These are phyloP conservation scores for Cystobasidium pallidum DNA, from an alignment of 1,284 basidiomycete species.

Conservation along the genomic window DNA sequence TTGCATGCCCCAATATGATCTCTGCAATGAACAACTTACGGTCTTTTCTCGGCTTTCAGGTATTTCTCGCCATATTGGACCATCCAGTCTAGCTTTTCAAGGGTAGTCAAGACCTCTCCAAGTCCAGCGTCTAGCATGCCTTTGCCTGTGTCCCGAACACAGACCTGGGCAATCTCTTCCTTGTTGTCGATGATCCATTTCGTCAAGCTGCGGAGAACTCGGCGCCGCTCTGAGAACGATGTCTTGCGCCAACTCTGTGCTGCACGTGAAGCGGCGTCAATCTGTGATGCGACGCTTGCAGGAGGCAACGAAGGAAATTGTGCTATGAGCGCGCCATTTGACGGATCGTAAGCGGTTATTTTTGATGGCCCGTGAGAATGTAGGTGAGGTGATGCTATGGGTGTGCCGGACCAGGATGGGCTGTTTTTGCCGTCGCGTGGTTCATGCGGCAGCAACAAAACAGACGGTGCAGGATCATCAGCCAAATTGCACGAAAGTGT, in stretches of 20 bases:
- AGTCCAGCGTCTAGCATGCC: conserved; percentile 86
- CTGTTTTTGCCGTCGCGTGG: conserved; percentile 14
- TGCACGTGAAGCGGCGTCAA: conserved; percentile 67
- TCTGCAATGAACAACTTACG: conserved; percentile 52
- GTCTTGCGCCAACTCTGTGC: conserved; percentile 73
- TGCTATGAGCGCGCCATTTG: conserved; percentile 26
- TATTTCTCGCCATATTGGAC: conserved; percentile 76
- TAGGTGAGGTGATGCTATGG: conserved; percentile 11
- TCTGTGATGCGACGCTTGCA: conserved; percentile 70
- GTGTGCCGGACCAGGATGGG: conserved; percentile 32
- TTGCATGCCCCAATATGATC: neutral
- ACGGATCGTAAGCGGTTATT: conserved; percentile 38
- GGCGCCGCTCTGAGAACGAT: conserved; percentile 74
- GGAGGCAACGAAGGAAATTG: conserved; percentile 70
- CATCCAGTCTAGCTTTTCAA: conserved; percentile 74
- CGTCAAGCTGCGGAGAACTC: conserved; percentile 79
- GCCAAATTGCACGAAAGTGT: too few relatives aligned
- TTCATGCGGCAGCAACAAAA: neutral
- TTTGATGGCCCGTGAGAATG: conserved; percentile 15
- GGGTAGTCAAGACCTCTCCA: conserved; percentile 84
- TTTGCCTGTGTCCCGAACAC: conserved; percentile 93
- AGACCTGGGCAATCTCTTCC: conserved; percentile 81
- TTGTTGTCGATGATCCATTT: conserved; percentile 89
- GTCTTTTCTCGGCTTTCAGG: conserved; percentile 70
- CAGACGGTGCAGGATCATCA: too few relatives aligned